phyloP scores from a whole-genome alignment of 1,139 yeast species.

The Blastobotrys proliferans region DNA sequence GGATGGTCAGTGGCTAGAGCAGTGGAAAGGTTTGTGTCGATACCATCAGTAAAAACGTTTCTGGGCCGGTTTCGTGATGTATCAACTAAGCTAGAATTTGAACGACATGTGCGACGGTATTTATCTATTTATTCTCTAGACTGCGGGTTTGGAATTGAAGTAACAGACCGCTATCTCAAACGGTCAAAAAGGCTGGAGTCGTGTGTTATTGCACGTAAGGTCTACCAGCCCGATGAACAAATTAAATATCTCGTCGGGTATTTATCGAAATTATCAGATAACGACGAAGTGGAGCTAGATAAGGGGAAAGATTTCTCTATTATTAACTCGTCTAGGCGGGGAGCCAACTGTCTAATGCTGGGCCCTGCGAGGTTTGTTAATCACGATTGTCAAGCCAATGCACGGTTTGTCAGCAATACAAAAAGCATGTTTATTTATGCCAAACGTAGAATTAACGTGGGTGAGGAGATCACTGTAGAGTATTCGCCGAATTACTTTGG shows the following conservation, averaged over 20 bases:
- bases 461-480: conserved; percentile 46
- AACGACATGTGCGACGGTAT: conserved; percentile 38
- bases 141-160: conserved; percentile 42
- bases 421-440: conserved; percentile 36
- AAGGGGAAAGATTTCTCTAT: conserved; percentile 40
- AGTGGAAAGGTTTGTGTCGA: conserved; percentile 28
- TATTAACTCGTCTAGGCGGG: conserved; percentile 36
- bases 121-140: conserved; percentile 36
- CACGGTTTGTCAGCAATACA: conserved; percentile 36
- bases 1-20: conserved; percentile 8
- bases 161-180: conserved; percentile 41
- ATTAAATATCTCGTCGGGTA: conserved; percentile 39
- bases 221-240: conserved; percentile 34
- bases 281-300: conserved; percentile 33
- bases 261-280: conserved; percentile 37
- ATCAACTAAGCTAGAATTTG: conserved; percentile 34
- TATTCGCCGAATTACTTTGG: conserved; percentile 46
- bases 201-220: conserved; percentile 39
- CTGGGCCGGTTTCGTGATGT: conserved; percentile 28
- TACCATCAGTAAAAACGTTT: conserved; percentile 32
- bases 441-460: conserved; percentile 35
- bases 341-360: conserved; percentile 40
- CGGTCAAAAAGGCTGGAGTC: conserved; percentile 37
- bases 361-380: conserved; percentile 49
- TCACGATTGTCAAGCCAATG: conserved; percentile 45